Evolutionary conservation across 371 early-diverging fungal species (phyloP).

Genomic region (Coemansia sp.): DNA sequence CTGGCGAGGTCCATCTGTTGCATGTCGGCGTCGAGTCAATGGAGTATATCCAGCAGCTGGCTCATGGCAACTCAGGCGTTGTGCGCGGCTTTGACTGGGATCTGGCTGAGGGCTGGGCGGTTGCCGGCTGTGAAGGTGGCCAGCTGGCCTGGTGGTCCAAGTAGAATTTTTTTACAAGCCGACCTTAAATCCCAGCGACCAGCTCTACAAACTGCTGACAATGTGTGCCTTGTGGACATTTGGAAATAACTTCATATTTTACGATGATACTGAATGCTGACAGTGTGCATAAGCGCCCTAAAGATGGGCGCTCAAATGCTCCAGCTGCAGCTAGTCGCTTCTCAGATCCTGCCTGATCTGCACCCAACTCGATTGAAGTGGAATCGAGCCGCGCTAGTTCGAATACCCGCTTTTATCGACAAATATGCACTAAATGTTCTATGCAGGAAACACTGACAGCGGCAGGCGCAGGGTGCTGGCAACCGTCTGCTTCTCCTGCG

Average conservation of each 20-base stretch:
- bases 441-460: constrained; percentile 18
- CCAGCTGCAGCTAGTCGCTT: no score
- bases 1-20: constrained; percentile 67
- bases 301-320: no score
- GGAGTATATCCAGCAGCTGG: constrained; percentile 54
- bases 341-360: no score
- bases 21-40: constrained; percentile 70
- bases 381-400: no score
- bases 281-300: no score
- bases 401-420: no score
- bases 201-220: no score
- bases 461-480: constrained; percentile 34
- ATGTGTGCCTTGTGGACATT: no score
- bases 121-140: constrained; percentile 79
- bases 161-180: neutral
- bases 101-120: constrained; percentile 55
- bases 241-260: no score
- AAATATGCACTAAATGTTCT: neutral
- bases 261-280: no score
- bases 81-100: constrained; percentile 74
- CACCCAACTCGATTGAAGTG: no score
- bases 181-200: neutral
- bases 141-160: constrained; percentile 67
- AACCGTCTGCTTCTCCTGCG: constrained; percentile 26
- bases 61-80: constrained; percentile 67